A percentile compares a stretch with the other conserved stretches of the same genome.
Conservation (phyloP, 2,329 filamentous ascomycete species). For the Colletotrichum sp. region DNA sequence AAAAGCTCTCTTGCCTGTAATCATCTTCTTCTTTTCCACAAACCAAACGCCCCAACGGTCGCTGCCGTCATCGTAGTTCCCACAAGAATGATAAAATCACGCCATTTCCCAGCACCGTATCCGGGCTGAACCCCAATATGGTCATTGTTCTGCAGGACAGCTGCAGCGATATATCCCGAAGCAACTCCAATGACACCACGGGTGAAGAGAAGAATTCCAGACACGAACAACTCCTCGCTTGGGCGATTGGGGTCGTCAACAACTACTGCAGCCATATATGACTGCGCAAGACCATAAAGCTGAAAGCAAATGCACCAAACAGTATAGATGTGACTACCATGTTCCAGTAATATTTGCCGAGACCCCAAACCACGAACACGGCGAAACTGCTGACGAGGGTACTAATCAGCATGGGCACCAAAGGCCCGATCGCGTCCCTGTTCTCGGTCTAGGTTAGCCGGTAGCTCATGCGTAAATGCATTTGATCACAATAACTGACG, state of each 20-base stretch:
- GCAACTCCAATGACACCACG: conserved; percentile 2
- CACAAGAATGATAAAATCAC: neutral
- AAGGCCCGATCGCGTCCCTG: neutral
- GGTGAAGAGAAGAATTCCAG: neutral
- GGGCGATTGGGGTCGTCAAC: neutral
- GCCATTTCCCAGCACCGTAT: neutral
- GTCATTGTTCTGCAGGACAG: neutral
- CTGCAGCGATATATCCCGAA: neutral
- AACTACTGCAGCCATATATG: conserved; percentile 1
- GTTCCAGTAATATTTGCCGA: neutral
- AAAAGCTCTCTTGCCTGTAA: no score
- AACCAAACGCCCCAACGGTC: neutral
- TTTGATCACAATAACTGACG: neutral
- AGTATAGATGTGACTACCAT: neutral
- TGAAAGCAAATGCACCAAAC: conserved; percentile 5
- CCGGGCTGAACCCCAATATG: neutral
- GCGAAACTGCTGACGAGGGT: neutral
- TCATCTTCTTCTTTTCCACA: neutral
- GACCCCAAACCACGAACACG: neutral
- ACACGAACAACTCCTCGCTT: neutral
- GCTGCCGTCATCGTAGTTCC: neutral
- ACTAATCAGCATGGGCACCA: neutral
- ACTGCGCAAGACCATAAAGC: conserved; percentile 1
- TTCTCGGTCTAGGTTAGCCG: neutral
- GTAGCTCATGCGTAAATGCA: fast-evolving